Percentiles rank a stretch among this genome's conserved stretches.
These are phyloP conservation scores for Pseudogymnoascus destructans DNA, from an alignment of 2,329 filamentous ascomycete species.

Conservation along the genomic window DNA sequence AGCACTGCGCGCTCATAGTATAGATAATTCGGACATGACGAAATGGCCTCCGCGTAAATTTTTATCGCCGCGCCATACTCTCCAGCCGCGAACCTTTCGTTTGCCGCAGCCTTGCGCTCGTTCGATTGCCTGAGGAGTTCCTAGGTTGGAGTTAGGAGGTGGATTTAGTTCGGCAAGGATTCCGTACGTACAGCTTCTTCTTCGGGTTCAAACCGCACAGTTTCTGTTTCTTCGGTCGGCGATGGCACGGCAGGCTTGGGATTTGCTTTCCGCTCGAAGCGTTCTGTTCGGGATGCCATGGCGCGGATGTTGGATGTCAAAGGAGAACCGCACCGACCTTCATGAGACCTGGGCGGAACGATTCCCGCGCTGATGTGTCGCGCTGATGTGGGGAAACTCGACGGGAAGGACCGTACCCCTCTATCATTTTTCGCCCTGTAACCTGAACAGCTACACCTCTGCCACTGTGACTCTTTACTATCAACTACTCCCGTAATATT, in stretches of 20 bases:
- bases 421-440: neutral
- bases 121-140: conserved; percentile 59
- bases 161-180: neutral
- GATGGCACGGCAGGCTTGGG: conserved; percentile 9
- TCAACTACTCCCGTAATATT: neutral
- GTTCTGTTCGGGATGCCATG: conserved; percentile 24
- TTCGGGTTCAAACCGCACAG: conserved; percentile 28
- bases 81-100: conserved; percentile 60
- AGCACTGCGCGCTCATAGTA: conserved; percentile 82
- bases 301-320: conserved; percentile 8
- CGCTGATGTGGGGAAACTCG: neutral
- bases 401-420: conserved; percentile 6
- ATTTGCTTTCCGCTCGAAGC: conserved; percentile 22
- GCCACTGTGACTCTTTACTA: neutral
- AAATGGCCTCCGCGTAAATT: conserved; percentile 69
- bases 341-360: neutral
- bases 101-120: conserved; percentile 61
- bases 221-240: conserved; percentile 19
- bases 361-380: neutral
- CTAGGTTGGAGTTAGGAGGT: conserved; percentile 28
- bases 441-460: conserved; percentile 1
- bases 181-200: conserved; percentile 29
- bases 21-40: conserved; percentile 68
- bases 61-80: conserved; percentile 67
- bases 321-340: neutral